Conservation (phyloP, 768 basidiomycete genomes). For the Hydnum rufescens region DNA sequence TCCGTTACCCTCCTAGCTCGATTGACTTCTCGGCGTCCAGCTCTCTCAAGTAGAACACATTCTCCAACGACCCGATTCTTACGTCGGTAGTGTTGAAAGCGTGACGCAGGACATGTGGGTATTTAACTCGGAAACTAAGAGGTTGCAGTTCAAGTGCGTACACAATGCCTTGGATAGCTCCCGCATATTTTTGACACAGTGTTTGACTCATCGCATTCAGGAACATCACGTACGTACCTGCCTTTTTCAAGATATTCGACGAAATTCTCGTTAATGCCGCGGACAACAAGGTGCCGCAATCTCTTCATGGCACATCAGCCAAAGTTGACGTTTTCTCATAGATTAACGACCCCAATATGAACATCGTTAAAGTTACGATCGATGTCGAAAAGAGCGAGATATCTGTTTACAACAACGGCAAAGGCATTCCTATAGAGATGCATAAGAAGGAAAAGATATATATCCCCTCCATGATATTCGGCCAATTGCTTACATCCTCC, state of each 20-base stretch:
- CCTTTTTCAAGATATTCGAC: slow-evolving; percentile 98
- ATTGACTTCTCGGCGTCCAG: slow-evolving; percentile 23
- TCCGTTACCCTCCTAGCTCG: background rate
- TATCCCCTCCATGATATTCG: slow-evolving; percentile 95
- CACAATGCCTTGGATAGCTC: background rate
- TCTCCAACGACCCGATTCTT: slow-evolving; percentile 78
- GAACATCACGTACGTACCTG: slow-evolving; percentile 65
- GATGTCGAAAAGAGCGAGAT: slow-evolving; percentile 70
- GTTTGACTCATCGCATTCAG: slow-evolving; percentile 12
- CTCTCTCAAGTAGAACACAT: slow-evolving; percentile 90
- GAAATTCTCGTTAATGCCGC: slow-evolving; percentile 99
- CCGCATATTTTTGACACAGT: background rate
- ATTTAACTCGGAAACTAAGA: slow-evolving; percentile 64
- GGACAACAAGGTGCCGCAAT: slow-evolving; percentile 76
- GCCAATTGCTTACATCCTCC: slow-evolving; percentile 79
- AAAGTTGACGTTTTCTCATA: slow-evolving; percentile 16
- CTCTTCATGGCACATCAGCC: background rate
- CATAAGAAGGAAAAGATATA: slow-evolving; percentile 84
- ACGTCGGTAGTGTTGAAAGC: slow-evolving; percentile 90
- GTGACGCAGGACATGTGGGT: slow-evolving; percentile 86
- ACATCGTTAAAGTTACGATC: slow-evolving; percentile 72
- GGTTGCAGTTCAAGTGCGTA: slow-evolving; percentile 64
- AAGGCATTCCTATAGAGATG: slow-evolving; percentile 91
- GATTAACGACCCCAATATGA: slow-evolving; percentile 89
- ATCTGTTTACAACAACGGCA: slow-evolving; percentile 88